Base-by-base conservation (phyloP, 768 basidiomycete species). In the Naematelia encephala region DNA sequence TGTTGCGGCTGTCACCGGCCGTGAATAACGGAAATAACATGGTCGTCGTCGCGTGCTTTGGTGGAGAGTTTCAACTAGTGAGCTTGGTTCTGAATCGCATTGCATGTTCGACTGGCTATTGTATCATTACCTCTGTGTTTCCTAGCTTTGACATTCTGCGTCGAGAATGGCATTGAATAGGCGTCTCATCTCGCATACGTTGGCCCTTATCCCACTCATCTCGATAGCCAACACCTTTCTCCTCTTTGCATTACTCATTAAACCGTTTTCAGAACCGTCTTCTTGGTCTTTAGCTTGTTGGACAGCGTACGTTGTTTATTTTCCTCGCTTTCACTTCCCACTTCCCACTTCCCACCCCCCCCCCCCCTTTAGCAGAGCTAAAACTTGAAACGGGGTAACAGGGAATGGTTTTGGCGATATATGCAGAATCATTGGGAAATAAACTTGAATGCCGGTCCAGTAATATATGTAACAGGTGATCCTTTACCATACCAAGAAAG, bases 301-400 rank as follows among this genome's bases (percentile, higher is more conserved):
- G 63, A 68, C 64, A 5, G 69, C 66, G 69, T 71, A 50, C 57
- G 69, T 60, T 23, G n/a, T n/a, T n/a, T n/a, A n/a, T n/a, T n/a
- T 28, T 29, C 14, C 28, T 39, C 42, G 26, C 5, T 25, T 43
- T 5, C 28, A 42, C 27, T 50, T 3, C 26, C 46, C n/a, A 11
- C 54, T 26, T 27, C 22, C 11, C 27, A 5, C n/a, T 16, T 54
- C 22, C 39, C 14, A 21, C 8, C 34, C 13, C 19, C n/a, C 10
- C 5, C 4, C 8, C 12, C 16, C 39, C 27, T 4, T 28, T 54
- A 14, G 34, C 26, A 19, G 42, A 3, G 42, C 21, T 11, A 5
- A 21, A 5, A 29, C 10, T 3, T 10, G 4, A 30, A 53, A 26
- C 39, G 22, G 21, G 21, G 2, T 8, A 14, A 21, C 49, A 71